Conservation (phyloP, 495 filamentous ascomycete genomes). For the Neurospora sp. region DNA sequence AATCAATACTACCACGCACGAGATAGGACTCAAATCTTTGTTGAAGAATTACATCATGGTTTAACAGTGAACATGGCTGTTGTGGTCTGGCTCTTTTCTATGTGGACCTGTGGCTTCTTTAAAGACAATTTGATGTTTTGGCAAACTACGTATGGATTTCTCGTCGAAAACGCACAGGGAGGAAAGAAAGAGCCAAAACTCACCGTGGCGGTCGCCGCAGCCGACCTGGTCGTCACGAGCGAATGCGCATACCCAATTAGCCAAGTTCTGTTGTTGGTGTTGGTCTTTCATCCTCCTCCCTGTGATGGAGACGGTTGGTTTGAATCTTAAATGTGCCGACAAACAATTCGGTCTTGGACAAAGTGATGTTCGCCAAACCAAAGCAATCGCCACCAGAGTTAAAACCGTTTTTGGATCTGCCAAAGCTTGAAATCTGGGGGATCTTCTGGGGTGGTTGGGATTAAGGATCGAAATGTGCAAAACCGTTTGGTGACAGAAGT, state of each 20-base stretch:
- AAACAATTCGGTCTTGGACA: background rate
- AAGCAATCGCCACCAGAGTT: background rate
- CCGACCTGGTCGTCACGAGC: background rate
- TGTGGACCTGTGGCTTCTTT: background rate
- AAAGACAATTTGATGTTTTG: background rate
- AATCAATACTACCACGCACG: background rate
- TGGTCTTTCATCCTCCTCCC: background rate
- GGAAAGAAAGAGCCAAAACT: background rate
- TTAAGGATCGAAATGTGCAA: background rate
- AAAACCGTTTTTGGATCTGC: background rate
- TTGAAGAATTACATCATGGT: background rate
- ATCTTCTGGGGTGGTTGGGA: background rate
- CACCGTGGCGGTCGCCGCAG: background rate
- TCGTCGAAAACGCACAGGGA: background rate
- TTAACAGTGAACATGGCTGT: background rate
- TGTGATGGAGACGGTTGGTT: background rate
- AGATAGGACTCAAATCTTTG: background rate
- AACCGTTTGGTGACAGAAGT: background rate
- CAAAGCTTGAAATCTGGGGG: background rate
- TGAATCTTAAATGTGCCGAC: background rate
- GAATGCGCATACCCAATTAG: background rate
- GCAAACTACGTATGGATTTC: background rate
- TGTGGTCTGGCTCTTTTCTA: background rate
- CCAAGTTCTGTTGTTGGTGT: background rate
- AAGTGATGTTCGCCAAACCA: background rate